Base-by-base conservation (phyloP, 2,329 filamentous ascomycete species). In the Botryotinia convoluta region DNA sequence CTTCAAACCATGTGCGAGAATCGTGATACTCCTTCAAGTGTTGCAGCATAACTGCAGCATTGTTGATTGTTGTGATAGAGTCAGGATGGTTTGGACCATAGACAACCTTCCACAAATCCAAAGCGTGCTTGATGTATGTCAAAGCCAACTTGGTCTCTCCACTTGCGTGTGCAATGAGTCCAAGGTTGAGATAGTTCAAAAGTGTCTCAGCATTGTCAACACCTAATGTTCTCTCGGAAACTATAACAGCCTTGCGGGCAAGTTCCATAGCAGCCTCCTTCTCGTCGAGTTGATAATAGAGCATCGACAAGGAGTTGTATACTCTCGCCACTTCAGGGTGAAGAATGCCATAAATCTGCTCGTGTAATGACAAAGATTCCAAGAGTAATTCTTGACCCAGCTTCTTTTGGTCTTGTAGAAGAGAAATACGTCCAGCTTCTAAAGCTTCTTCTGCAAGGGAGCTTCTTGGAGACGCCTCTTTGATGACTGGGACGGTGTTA, bases 31-130 rank as follows among this genome's bases (percentile, higher is more conserved):
- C 91, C 86, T 98, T 97, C 79, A 98, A 88, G 72, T 94, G 91
- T 84, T 99, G 96, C 74, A 99, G 90, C 96, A 99, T 99, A 74
- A 99, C 96, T 12, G 96, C 96, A 32, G 94, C 95, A 80, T 99
- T 99, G 88, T 98, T 99, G 84, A 98, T 92, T 26, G 96, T 98
- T 14, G 97, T 99, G 83, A 99, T 98, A 14, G 94, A 97, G 84
- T 99, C 96, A 4, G 96, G 96, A 83, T 99, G 96, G 79, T 94
- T 92, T 44, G 92, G 86, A 45, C 96, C 96, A 81, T 98, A 99
- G 79, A 98, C 95, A 79, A 98, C 89, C 86, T 97, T 98, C 95
- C 95, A 98, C 75, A 99, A 87, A 81, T 96, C 91, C 77, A 99
- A 88, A 10, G 96, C 96, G 82, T 99, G 96, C 82, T 93, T 93